phyloP scores from a whole-genome alignment of 148 eudicot species.

The Persicaria maculosa region DNA sequence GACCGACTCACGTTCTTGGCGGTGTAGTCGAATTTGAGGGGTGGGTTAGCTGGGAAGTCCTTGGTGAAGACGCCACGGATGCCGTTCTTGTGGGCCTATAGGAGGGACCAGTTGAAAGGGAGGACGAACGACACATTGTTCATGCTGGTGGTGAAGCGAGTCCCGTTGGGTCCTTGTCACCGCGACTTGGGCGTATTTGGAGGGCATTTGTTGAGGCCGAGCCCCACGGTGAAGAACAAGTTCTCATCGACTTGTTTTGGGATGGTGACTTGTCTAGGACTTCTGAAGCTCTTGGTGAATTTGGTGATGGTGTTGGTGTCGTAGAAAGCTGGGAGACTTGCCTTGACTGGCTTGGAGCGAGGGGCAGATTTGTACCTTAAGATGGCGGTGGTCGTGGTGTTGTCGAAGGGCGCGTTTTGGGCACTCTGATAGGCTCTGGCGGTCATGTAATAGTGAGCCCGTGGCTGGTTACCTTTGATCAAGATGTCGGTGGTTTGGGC shows the following conservation, averaged over 20 bases:
- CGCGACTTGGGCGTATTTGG: slow-evolving; percentile 26
- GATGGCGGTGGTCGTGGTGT: slow-evolving; percentile 20
- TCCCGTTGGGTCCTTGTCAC: slow-evolving; percentile 86
- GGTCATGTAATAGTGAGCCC: slow-evolving; percentile 21
- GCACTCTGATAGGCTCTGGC: slow-evolving; percentile 15
- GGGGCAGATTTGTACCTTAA: not conserved
- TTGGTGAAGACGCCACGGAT: slow-evolving; percentile 63
- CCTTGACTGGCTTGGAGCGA: slow-evolving; percentile 18
- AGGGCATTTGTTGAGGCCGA: slow-evolving; percentile 61
- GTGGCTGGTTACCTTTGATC: slow-evolving; percentile 13
- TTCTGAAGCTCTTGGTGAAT: slow-evolving; percentile 3
- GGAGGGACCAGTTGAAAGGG: slow-evolving; percentile 63
- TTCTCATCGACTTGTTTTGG: slow-evolving; percentile 30
- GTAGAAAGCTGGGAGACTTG: slow-evolving; percentile 1
- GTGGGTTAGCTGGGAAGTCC: slow-evolving; percentile 69
- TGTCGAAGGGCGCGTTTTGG: not conserved
- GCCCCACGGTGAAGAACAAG: slow-evolving; percentile 44
- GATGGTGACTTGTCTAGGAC: slow-evolving; percentile 12
- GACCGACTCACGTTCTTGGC: slow-evolving; percentile 66
- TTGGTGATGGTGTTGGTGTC: not conserved
- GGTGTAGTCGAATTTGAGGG: slow-evolving; percentile 66
- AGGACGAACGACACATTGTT: slow-evolving; percentile 76
- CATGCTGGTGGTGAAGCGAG: slow-evolving; percentile 82
- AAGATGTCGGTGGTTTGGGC: slow-evolving; percentile 29
- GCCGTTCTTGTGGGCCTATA: slow-evolving; percentile 59